Conservation (phyloP, 768 basidiomycete species). For the Zangia roseola region DNA sequence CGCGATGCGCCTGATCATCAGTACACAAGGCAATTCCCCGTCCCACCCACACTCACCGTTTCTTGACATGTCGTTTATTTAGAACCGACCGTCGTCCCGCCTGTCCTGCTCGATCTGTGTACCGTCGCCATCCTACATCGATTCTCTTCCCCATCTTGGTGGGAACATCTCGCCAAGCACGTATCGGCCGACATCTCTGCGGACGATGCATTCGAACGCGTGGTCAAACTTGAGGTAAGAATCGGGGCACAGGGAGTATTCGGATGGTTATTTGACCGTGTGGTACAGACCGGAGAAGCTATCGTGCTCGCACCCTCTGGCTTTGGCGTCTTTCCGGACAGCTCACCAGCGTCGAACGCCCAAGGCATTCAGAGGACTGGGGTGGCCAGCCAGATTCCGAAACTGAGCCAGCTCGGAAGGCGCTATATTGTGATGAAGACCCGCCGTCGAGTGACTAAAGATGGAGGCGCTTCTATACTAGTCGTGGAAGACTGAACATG, state of each 20-base stretch:
- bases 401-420: constrained; percentile 52
- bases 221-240: constrained; percentile 61
- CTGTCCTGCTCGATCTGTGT: constrained; percentile 65
- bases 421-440: constrained; percentile 61
- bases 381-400: constrained; percentile 18
- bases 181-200: constrained; percentile 61
- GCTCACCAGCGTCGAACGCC: neutral
- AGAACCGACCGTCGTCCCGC: constrained; percentile 76
- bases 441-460: constrained; percentile 56
- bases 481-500: constrained; percentile 22
- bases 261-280: neutral
- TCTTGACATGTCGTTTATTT: neutral
- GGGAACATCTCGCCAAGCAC: constrained; percentile 65
- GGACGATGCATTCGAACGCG: constrained; percentile 61
- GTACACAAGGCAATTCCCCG: constrained; percentile 57
- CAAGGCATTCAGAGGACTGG: constrained; percentile 7
- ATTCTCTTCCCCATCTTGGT: constrained; percentile 77
- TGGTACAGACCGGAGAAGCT: constrained; percentile 63
- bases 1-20: constrained; percentile 70
- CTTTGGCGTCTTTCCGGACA: constrained; percentile 41
- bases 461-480: constrained; percentile 64
- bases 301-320: constrained; percentile 68
- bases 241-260: neutral
- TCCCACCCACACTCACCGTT: neutral
- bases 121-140: constrained; percentile 65